phyloP scores from a whole-genome alignment of 2,329 filamentous ascomycete genomes.

The Fusarium proliferatum region DNA sequence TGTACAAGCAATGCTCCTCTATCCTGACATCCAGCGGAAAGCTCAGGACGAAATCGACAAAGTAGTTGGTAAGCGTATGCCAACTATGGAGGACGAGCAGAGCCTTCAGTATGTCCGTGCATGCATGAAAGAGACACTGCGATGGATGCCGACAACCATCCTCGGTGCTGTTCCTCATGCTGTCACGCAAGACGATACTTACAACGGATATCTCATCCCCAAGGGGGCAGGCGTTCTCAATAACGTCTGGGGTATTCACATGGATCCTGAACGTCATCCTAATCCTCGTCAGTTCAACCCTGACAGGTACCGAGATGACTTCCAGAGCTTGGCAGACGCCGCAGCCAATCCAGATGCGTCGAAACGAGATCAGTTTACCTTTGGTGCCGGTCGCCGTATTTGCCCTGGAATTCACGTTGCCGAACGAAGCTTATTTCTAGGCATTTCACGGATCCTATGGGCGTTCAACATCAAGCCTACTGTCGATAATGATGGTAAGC shows the following conservation, averaged over 20 bases:
- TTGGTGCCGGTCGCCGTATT: constrained; percentile 29
- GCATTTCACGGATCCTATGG: constrained; percentile 24
- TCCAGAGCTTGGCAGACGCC: constrained; percentile 13
- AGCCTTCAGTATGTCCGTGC: constrained; percentile 57
- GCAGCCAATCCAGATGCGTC: constrained; percentile 8
- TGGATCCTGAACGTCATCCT: constrained; percentile 75
- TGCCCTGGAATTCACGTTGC: constrained; percentile 35
- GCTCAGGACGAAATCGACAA: constrained; percentile 57
- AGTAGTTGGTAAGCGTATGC: constrained; percentile 56
- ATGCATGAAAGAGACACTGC: constrained; percentile 48
- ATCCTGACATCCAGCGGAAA: constrained; percentile 55
- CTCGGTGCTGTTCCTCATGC: constrained; percentile 51
- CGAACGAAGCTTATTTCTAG: constrained; percentile 25
- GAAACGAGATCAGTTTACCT: constrained; percentile 29
- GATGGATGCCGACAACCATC: constrained; percentile 49
- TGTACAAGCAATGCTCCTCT: constrained; percentile 59
- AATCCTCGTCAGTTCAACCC: constrained; percentile 50
- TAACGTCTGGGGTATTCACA: constrained; percentile 56
- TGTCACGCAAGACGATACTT: constrained; percentile 46
- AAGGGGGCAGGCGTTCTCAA: constrained; percentile 42
- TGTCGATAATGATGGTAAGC: not conserved
- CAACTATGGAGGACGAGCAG: constrained; percentile 55
- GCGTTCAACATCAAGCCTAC: constrained; percentile 12
- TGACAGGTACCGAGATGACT: constrained; percentile 41
- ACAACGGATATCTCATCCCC: constrained; percentile 43